Evolutionary conservation across 2,329 filamentous ascomycete species (phyloP).

Genomic region (Hirsutella rhossiliensis): DNA sequence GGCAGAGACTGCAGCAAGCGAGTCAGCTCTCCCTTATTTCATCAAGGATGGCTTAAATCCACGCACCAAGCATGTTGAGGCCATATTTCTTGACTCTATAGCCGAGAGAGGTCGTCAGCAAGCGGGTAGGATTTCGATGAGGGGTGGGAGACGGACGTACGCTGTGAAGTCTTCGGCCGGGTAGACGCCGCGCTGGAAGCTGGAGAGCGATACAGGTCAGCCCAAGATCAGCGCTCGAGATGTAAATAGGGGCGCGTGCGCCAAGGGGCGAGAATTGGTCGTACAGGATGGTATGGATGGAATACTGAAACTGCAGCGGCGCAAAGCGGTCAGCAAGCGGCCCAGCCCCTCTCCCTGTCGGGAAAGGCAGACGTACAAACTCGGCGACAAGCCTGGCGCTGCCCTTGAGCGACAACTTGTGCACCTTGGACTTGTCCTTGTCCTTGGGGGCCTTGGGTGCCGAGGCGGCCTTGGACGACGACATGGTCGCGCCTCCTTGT

Average conservation of each 20-base stretch:
- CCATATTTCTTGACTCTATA: constrained; percentile 95
- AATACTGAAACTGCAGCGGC: constrained; percentile 74
- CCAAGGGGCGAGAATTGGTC: constrained; percentile 11
- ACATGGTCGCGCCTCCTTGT: not conserved
- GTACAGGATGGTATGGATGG: constrained; percentile 91
- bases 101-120: not conserved
- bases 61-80: constrained; percentile 79
- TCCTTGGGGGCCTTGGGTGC: constrained; percentile 9
- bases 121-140: not conserved
- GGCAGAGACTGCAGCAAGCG: constrained; percentile 57
- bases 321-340: not conserved
- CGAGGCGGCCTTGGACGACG: constrained; percentile 15
- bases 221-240: no score
- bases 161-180: constrained; percentile 94
- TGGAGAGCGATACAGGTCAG: constrained; percentile 18
- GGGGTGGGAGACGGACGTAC: constrained; percentile 36
- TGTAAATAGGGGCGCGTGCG: no score
- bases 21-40: not conserved
- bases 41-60: no score
- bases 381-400: constrained; percentile 81
- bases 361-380: constrained; percentile 46
- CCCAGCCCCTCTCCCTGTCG: no score
- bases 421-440: constrained; percentile 69
- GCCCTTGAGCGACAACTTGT: constrained; percentile 87
- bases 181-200: constrained; percentile 77